Evolutionary conservation across 2,329 filamentous ascomycete species (phyloP).

Genomic region (Hypoxylon sp.): DNA sequence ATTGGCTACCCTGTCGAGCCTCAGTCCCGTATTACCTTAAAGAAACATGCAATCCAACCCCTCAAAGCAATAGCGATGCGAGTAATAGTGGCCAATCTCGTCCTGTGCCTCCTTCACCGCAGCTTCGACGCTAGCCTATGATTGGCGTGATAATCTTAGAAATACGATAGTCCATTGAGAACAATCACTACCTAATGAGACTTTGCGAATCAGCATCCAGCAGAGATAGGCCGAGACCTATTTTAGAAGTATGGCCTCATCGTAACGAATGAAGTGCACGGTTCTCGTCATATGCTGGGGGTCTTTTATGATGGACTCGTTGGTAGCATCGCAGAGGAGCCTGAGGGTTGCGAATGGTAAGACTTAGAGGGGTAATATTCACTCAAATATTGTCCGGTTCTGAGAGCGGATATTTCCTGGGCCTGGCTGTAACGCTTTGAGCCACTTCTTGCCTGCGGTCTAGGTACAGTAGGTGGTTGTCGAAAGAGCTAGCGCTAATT

Average conservation of each 20-base stretch:
- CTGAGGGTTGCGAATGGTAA: slow-evolving; percentile 11
- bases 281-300: slow-evolving; percentile 3
- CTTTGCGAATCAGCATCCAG: slow-evolving; percentile 6
- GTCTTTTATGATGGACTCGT: slow-evolving; percentile 6
- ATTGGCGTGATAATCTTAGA: slow-evolving; percentile 13
- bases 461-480: slow-evolving; percentile 1
- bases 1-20: slow-evolving; percentile 34
- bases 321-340: slow-evolving; percentile 16
- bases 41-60: slow-evolving; percentile 23
- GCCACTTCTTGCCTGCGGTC: slow-evolving; percentile 6
- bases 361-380: slow-evolving; percentile 1
- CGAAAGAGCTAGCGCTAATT: neutral
- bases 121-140: slow-evolving; percentile 1
- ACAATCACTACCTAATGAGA: neutral
- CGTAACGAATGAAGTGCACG: neutral
- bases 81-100: slow-evolving; percentile 25
- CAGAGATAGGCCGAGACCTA: neutral
- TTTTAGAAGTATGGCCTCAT: neutral
- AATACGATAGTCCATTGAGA: neutral
- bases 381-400: neutral
- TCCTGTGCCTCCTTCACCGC: slow-evolving; percentile 15
- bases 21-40: slow-evolving; percentile 26
- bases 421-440: neutral
- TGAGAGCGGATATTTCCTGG: slow-evolving; percentile 4
- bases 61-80: slow-evolving; percentile 18